Evolutionary conservation across 2,329 filamentous ascomycete species (phyloP).

Genomic region (Coniosporium tulheliwenetii): DNA sequence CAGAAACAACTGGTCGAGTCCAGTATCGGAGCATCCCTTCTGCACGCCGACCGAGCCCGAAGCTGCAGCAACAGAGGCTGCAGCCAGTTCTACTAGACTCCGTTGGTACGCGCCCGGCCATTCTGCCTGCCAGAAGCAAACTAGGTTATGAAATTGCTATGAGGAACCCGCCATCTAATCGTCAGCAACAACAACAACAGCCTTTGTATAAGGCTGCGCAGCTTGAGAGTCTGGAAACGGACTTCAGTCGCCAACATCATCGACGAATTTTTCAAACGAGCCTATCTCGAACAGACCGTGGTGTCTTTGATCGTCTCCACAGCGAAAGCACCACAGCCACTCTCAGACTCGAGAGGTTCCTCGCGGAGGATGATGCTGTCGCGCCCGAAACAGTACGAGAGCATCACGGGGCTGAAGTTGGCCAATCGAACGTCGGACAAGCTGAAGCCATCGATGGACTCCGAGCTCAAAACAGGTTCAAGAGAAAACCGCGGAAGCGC

Average conservation of each 20-base stretch:
- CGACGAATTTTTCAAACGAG: conserved; percentile 20
- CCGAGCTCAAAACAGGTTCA: too few relatives aligned
- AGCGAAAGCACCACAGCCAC: conserved; percentile 9
- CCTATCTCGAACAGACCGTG: conserved; percentile 14
- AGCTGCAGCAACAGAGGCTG: too few relatives aligned
- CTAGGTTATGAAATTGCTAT: too few relatives aligned
- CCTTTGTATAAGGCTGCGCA: conserved; percentile 15
- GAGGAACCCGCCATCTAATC: background rate
- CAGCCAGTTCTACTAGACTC: too few relatives aligned
- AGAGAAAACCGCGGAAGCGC: conserved; percentile 12
- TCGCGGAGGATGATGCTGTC: conserved; percentile 1
- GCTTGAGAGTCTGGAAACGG: conserved; percentile 25
- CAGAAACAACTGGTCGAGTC: too few relatives aligned
- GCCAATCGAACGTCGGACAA: too few relatives aligned
- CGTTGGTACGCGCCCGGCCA: too few relatives aligned
- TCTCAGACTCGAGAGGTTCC: conserved; percentile 15
- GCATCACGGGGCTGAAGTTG: too few relatives aligned
- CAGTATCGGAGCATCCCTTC: too few relatives aligned
- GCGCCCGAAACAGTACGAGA: background rate
- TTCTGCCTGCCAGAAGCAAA: too few relatives aligned
- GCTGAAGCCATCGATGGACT: too few relatives aligned
- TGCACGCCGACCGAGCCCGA: too few relatives aligned
- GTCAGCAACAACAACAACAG: background rate
- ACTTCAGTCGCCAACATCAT: conserved; percentile 17
- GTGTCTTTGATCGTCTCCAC: conserved; percentile 5